Base-by-base conservation (phyloP, 2,329 filamentous ascomycete genomes). In the Fusarium vanettenii region DNA sequence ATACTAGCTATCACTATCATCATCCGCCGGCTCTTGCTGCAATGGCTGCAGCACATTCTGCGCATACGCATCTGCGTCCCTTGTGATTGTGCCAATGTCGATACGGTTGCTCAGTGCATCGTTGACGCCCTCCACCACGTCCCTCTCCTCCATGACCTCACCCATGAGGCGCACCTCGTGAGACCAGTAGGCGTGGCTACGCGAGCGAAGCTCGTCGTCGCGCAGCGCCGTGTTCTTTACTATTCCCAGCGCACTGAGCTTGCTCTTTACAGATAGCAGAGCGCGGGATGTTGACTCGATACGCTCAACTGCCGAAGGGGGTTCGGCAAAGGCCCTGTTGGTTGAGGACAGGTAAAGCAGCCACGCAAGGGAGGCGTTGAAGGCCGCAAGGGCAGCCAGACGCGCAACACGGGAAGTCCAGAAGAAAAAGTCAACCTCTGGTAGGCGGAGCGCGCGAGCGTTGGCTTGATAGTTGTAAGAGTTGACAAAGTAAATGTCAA, bases 181-280 rank as follows among this genome's bases (percentile, higher is more conserved):
- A 11, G 87, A 85, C 96, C 96, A 98, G 84, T 98, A 98, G 18
- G 87, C 88, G 76, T 92, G 89, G 60, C 89, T 89, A 67, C 89
- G 88, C 3, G 83, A 86, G 69, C 95, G 90, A 81, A 98, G 84
- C 50, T 89, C 89, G 72, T 90, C 88, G 83, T 98, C 94, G 65
- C 95, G 86, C 66, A 93, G 87, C 18, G 94, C 89, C 4, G 94
- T 94, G 85, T 98, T 98, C 81, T 93, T 90, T 55, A 97, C 85
- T 67, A 97, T 91, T 9, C 91, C 93, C 41, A 94, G 85, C 1
- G 93, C 94, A 76, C 89, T 91, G 70, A 97, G 82, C 81, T 92
- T 95, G 64, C 90, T 88, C 80, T 91, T 89, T 14, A 90, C 87
- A 6, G 84, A 84, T 50, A 90, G 89, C 59, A 97, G 82, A 4